Percentiles rank a stretch among this genome's conserved stretches.
phyloP scores from a whole-genome alignment of 768 basidiomycete species.

The Russula griseocarnosa region DNA sequence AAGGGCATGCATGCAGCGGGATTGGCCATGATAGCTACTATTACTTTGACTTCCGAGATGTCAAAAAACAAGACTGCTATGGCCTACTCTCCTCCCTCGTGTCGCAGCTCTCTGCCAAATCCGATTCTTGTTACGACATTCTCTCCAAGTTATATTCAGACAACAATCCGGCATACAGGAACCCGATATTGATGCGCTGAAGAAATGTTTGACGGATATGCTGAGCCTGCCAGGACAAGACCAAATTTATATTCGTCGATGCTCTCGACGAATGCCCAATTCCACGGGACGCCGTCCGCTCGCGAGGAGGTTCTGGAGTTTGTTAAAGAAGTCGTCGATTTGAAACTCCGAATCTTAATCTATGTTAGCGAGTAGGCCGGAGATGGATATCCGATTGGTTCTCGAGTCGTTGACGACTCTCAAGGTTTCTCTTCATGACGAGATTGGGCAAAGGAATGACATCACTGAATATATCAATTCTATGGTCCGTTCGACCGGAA shows the following conservation, averaged over 20 bases:
- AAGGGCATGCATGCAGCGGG: not conserved
- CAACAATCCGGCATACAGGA: not conserved
- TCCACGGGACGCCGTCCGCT: not conserved
- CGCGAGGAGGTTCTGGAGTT: constrained; percentile 6
- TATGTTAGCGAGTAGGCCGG: too few species aligned
- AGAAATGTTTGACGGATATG: not conserved
- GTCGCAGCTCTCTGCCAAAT: not conserved
- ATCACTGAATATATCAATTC: too few species aligned
- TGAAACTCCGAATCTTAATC: too few species aligned
- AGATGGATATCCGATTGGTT: too few species aligned
- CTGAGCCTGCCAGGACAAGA: not conserved
- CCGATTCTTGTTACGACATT: not conserved
- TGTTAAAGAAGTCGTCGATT: not conserved
- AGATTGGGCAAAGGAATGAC: too few species aligned
- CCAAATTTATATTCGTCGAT: constrained; percentile 3
- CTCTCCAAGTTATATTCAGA: not conserved
- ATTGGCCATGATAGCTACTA: not conserved
- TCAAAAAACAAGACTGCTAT: not conserved
- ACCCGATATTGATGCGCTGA: not conserved
- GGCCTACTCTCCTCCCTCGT: constrained; percentile 9
- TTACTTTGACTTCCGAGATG: not conserved
- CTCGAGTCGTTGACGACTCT: too few species aligned
- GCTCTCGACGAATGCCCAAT: constrained; percentile 16
- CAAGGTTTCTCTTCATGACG: too few species aligned
- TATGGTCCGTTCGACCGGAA: too few species aligned